Percentiles rank a stretch among this genome's conserved stretches.
phyloP scores from a whole-genome alignment of 176 grass and related monocot genomes.

The Carex pumila region DNA sequence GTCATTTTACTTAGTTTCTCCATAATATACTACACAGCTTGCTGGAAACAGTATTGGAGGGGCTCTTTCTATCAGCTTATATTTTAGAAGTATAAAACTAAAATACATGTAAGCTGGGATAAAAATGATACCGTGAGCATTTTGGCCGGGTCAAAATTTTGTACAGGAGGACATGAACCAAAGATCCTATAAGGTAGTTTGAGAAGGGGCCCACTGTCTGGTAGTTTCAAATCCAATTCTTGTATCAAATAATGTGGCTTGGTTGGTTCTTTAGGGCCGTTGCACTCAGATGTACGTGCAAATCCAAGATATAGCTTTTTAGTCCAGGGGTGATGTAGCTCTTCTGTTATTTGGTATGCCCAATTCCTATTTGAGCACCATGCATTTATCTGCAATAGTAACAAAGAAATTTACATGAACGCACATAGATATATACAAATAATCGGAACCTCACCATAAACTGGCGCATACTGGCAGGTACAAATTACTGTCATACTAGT shows the following conservation, averaged over 20 bases:
- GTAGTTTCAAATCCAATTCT: constrained; percentile 50
- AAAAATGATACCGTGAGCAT: constrained; percentile 77
- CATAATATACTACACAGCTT: neutral
- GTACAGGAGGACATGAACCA: constrained; percentile 92
- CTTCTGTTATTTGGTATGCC: constrained; percentile 73
- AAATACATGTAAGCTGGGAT: neutral
- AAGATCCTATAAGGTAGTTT: constrained; percentile 92
- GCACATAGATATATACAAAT: neutral
- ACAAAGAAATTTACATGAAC: constrained; percentile 5
- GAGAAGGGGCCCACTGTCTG: constrained; percentile 49
- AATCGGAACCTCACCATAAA: neutral
- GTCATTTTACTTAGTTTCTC: neutral
- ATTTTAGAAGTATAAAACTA: neutral
- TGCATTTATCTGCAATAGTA: constrained; percentile 52
- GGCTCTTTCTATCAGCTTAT: neutral
- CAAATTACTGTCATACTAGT: neutral
- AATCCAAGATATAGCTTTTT: constrained; percentile 95
- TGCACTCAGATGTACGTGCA: constrained; percentile 87
- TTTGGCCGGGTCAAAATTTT: constrained; percentile 97
- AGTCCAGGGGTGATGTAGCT: constrained; percentile 83
- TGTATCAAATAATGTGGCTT: constrained; percentile 69
- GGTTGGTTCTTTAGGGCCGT: constrained; percentile 71
- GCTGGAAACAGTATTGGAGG: neutral
- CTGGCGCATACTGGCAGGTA: constrained; percentile 7
- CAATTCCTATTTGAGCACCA: constrained; percentile 79